A percentile compares a stretch with the other conserved stretches of the same genome.
Conservation (phyloP, 352 stramenopile species). For the Globisporangium nagaii region DNA sequence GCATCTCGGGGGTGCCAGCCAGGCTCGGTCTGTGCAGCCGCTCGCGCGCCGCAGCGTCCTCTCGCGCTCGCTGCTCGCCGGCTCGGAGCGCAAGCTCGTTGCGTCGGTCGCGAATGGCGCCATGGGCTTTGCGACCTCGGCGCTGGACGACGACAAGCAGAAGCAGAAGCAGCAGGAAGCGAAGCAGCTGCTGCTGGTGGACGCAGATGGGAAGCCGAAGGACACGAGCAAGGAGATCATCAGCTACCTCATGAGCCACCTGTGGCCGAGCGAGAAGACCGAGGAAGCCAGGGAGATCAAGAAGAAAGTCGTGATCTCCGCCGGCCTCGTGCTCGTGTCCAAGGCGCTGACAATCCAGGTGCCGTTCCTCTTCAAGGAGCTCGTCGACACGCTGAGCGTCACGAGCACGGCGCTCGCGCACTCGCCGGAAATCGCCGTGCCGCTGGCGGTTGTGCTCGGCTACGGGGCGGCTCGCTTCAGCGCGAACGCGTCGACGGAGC, state of each 20-base stretch:
- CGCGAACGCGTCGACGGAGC: constrained; percentile 91
- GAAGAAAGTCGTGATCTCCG: constrained; percentile 71
- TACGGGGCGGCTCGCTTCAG: constrained; percentile 91
- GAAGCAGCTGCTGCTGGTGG: not conserved
- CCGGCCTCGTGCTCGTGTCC: constrained; percentile 82
- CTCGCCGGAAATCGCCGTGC: constrained; percentile 38
- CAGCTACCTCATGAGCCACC: constrained; percentile 48
- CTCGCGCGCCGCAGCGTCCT: not conserved
- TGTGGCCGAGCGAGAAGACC: constrained; percentile 59
- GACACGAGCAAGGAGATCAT: constrained; percentile 56
- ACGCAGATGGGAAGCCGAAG: constrained; percentile 4
- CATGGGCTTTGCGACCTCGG: constrained; percentile 30
- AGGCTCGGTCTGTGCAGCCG: not conserved
- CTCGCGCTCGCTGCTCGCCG: constrained; percentile 4
- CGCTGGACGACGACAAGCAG: constrained; percentile 14
- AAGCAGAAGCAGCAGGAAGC: constrained; percentile 14
- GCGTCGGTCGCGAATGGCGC: constrained; percentile 13
- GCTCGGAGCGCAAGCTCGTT: not conserved
- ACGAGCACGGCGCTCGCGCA: constrained; percentile 24
- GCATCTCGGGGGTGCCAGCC: constrained; percentile 18
- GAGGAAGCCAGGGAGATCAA: constrained; percentile 68
- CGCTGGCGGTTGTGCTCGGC: constrained; percentile 89
- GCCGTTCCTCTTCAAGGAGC: constrained; percentile 96
- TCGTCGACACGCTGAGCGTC: constrained; percentile 85
- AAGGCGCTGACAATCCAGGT: constrained; percentile 95